A percentile compares a stretch with the other conserved stretches of the same genome.
Evolutionary conservation across 164 flowering plant genomes (phyloP).

Genomic region (Macadamia integrifolia): DNA sequence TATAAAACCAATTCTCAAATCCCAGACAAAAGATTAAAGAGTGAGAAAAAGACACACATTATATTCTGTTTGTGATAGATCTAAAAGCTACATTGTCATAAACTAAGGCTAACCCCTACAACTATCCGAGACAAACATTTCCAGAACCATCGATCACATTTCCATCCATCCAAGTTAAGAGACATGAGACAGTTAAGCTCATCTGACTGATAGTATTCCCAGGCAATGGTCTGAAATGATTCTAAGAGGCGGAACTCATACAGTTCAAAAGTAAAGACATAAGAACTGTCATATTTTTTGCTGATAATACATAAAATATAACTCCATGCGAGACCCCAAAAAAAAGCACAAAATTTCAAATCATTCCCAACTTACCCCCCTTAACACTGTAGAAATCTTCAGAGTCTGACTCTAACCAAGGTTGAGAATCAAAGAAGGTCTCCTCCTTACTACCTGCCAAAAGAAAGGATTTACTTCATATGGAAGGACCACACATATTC

Average conservation of each 20-base stretch:
- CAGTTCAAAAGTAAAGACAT: neutral
- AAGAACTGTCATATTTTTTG: neutral
- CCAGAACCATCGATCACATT: too few species aligned
- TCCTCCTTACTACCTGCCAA: constrained; percentile 78
- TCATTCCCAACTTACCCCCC: constrained; percentile 52
- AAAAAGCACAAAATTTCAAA: neutral
- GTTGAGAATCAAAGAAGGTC: constrained; percentile 63
- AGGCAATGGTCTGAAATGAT: neutral
- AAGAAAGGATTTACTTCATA: neutral
- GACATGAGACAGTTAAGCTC: neutral
- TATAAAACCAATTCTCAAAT: neutral
- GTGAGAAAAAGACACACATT: neutral
- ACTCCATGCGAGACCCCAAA: neutral
- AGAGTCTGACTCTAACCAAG: constrained; percentile 85
- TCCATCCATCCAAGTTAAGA: too few species aligned
- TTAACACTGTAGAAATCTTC: constrained; percentile 81
- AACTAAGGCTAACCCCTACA: neutral
- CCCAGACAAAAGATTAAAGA: neutral
- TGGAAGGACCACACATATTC: constrained; percentile 1
- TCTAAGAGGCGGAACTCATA: neutral
- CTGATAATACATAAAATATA: neutral
- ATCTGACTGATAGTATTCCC: neutral
- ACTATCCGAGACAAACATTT: neutral
- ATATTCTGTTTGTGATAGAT: neutral
- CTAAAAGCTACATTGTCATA: neutral